Evolutionary conservation across 345 rosid genomes (phyloP), one percentile per base, ranked within the genome.

Genomic region (Microthlaspi erraticum): DNA sequence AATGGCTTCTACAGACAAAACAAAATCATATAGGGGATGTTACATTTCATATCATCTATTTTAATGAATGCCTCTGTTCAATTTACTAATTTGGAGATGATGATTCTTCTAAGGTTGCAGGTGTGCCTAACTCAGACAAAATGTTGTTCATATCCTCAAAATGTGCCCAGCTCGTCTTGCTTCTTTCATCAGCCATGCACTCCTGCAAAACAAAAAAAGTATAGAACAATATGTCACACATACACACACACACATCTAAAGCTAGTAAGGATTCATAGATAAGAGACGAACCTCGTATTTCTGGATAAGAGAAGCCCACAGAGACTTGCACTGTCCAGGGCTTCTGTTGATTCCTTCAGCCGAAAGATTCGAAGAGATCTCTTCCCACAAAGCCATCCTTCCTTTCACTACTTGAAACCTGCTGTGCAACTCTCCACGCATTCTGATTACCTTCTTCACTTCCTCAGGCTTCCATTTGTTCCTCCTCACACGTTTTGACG

Each of bases 371-470:
- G 79, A 23, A 50, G 99, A 94, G 73, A 94, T 81, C 81, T 89
- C 96, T 81, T 87, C 87, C 99, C 99, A 94, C 23, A 94, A 86
- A 45, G 86, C 92, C 99, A 91, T 94, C 78, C 96, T 85, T 36
- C 97, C 92, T 79, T 85, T 91, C 48, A 81, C 95, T 58, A 85
- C 83, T 51, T 84, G 84, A 74, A 94, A 94, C 81, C 82, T 87
- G 44, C 78, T 64, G 71, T 87, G 85, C 61, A 91, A 69, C 57
- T 84, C 83, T 71, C 93, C 86, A 2, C 97, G 89, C 80, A 76
- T 64, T 82, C 81, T 76, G 39, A 94, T 91, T 66, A 94, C 85
- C 72, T 78, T 78, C 82, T 83, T 89, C 12, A 91, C 74, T 81
- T 94, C 99, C 76, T 84, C 93, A 1, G 93, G 90, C 76, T 89